These are phyloP conservation scores for Globomyces pollinis-pini DNA, from an alignment of 192 early-diverging fungal species.

Conservation along the genomic window DNA sequence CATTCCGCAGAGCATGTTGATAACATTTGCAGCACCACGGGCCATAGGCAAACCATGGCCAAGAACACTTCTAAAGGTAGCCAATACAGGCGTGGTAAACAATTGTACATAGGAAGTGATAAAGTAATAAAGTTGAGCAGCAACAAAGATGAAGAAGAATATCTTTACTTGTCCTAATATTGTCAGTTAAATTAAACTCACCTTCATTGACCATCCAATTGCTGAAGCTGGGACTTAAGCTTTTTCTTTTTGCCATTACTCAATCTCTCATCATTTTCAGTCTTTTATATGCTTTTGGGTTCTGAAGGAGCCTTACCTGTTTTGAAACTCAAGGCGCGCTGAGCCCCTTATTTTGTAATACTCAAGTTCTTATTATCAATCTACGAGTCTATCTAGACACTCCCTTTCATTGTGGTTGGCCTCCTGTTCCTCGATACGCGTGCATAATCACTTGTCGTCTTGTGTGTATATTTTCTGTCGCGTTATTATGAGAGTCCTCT, in stretches of 20 bases:
- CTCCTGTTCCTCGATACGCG: no score
- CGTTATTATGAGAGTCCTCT: no score
- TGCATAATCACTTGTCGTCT: no score
- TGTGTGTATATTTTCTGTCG: no score
- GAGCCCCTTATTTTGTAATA: no score
- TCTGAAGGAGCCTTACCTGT: no score
- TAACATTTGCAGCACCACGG: slow-evolving; percentile 46
- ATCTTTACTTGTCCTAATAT: slow-evolving; percentile 36
- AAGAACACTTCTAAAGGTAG: slow-evolving; percentile 35
- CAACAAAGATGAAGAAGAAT: slow-evolving; percentile 30
- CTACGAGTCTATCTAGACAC: no score
- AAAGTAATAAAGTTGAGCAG: slow-evolving; percentile 38
- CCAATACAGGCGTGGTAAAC: slow-evolving; percentile 27
- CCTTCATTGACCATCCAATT: slow-evolving; percentile 52
- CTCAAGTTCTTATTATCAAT: no score
- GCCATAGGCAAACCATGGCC: slow-evolving; percentile 41
- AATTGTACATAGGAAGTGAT: slow-evolving; percentile 28
- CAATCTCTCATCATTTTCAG: no score
- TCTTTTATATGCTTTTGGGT: no score
- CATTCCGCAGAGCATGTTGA: slow-evolving; percentile 73
- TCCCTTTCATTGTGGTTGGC: no score
- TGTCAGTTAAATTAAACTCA: slow-evolving; percentile 17
- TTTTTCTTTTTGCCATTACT: slow-evolving; percentile 30
- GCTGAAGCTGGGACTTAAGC: slow-evolving; percentile 28
- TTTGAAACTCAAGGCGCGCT: no score